These are phyloP conservation scores for Leishmania aethiopica DNA, from an alignment of 208 protist genomes.

Conservation along the genomic window DNA sequence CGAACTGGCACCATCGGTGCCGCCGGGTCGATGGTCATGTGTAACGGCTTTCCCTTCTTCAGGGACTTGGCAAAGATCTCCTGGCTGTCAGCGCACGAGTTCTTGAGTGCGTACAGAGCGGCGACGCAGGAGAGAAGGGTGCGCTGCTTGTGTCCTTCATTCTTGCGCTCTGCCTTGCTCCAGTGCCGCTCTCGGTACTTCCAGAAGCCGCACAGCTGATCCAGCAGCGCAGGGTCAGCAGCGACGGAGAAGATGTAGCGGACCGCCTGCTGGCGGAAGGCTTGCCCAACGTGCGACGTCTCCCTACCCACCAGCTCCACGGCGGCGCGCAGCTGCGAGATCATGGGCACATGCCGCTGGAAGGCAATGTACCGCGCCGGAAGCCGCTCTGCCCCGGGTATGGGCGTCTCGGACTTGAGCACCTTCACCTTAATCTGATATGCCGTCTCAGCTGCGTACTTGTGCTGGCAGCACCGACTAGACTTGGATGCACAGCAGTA, in stretches of 20 bases:
- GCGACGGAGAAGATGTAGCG: slow-evolving; percentile 55
- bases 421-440: slow-evolving; percentile 42
- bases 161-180: slow-evolving; percentile 34
- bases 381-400: slow-evolving; percentile 24
- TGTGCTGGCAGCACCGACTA: neutral
- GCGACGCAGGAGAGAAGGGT: slow-evolving; percentile 45
- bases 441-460: slow-evolving; percentile 15
- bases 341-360: slow-evolving; percentile 53
- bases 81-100: slow-evolving; percentile 40
- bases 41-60: slow-evolving; percentile 31
- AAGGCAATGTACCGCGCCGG: slow-evolving; percentile 52
- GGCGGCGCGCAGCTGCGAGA: slow-evolving; percentile 51
- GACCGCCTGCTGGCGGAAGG: slow-evolving; percentile 63
- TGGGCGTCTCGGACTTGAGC: slow-evolving; percentile 31
- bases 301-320: slow-evolving; percentile 40
- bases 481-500: neutral
- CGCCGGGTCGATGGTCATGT: slow-evolving; percentile 18
- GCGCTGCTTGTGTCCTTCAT: slow-evolving; percentile 20
- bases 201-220: slow-evolving; percentile 61
- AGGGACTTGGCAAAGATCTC: slow-evolving; percentile 42
- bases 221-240: slow-evolving; percentile 47
- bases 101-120: slow-evolving; percentile 56
- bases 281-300: slow-evolving; percentile 37
- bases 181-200: slow-evolving; percentile 38
- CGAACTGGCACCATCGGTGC: slow-evolving; percentile 47